These are phyloP conservation scores for Ustilago nuda DNA, from an alignment of 1,284 basidiomycete species.

Conservation along the genomic window DNA sequence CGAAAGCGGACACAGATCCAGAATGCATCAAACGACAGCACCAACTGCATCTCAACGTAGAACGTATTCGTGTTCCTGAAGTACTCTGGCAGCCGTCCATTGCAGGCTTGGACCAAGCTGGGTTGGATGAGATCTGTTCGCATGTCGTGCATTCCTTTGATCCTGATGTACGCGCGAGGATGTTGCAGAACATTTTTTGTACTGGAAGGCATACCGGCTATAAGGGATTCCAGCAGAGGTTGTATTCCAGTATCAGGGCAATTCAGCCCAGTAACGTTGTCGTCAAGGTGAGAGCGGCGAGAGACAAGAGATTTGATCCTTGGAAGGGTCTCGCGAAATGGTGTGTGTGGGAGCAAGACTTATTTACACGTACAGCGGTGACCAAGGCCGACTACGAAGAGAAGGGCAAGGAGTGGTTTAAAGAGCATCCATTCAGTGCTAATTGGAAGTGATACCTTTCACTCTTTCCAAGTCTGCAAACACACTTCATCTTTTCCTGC, in stretches of 20 bases:
- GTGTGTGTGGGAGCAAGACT: conserved; percentile 71
- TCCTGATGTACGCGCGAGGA: conserved; percentile 74
- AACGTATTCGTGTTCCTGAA: conserved; percentile 91
- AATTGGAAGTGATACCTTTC: conserved; percentile 32
- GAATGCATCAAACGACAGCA: conserved; percentile 75
- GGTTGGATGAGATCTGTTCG: conserved; percentile 88
- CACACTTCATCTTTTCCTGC: too few relatives aligned
- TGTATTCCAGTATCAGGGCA: conserved; percentile 74
- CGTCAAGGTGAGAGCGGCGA: conserved; percentile 71
- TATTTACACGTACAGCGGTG: conserved; percentile 72
- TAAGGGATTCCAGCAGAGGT: conserved; percentile 78
- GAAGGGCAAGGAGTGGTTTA: conserved; percentile 81
- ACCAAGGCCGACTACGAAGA: conserved; percentile 89
- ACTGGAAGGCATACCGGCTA: conserved; percentile 85
- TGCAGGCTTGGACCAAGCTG: conserved; percentile 94
- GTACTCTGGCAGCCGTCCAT: conserved; percentile 91
- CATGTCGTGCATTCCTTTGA: conserved; percentile 85
- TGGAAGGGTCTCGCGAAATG: conserved; percentile 94
- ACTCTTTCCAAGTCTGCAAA: background rate
- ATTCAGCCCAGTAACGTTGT: conserved; percentile 50
- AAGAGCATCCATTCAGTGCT: conserved; percentile 70
- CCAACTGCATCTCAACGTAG: conserved; percentile 91
- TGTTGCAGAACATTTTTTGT: conserved; percentile 88
- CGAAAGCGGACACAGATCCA: conserved; percentile 51
- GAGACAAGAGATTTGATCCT: conserved; percentile 80